Conservation (phyloP, 2,329 filamentous ascomycete genomes). For the Aspergillus alliaceus region DNA sequence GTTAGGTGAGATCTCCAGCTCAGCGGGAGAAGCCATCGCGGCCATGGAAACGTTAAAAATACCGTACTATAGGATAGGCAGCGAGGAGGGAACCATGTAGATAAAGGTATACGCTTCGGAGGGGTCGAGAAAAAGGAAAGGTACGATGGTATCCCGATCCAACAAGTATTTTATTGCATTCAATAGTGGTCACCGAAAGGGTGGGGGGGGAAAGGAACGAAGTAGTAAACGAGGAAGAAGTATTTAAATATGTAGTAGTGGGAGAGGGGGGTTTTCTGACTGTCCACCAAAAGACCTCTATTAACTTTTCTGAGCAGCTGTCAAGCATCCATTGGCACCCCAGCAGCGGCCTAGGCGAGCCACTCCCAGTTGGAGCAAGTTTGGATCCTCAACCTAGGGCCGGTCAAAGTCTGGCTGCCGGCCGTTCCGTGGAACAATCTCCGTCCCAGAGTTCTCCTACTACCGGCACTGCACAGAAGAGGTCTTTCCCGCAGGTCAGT, state of each 20-base stretch:
- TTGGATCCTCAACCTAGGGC: slow-evolving; percentile 6
- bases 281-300: neutral
- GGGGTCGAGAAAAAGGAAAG: neutral
- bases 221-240: neutral
- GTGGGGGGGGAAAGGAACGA: neutral
- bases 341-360: slow-evolving; percentile 7
- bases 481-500: slow-evolving; percentile 1
- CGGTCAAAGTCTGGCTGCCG: slow-evolving; percentile 13
- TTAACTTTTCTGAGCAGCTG: slow-evolving; percentile 6
- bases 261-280: neutral
- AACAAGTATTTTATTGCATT: too few relatives aligned
- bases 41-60: neutral
- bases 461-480: neutral
- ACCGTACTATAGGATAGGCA: neutral
- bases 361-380: slow-evolving; percentile 4
- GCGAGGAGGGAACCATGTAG: neutral
- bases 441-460: slow-evolving; percentile 4
- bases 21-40: slow-evolving; percentile 27
- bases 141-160: neutral
- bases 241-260: neutral
- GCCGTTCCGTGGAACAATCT: slow-evolving; percentile 3
- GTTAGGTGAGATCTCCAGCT: slow-evolving; percentile 32
- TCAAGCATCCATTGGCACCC: slow-evolving; percentile 9
- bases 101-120: neutral
- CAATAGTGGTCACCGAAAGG: too few relatives aligned